Conservation (phyloP, 2,329 filamentous ascomycete species). For the Neofusicoccum ribis region DNA sequence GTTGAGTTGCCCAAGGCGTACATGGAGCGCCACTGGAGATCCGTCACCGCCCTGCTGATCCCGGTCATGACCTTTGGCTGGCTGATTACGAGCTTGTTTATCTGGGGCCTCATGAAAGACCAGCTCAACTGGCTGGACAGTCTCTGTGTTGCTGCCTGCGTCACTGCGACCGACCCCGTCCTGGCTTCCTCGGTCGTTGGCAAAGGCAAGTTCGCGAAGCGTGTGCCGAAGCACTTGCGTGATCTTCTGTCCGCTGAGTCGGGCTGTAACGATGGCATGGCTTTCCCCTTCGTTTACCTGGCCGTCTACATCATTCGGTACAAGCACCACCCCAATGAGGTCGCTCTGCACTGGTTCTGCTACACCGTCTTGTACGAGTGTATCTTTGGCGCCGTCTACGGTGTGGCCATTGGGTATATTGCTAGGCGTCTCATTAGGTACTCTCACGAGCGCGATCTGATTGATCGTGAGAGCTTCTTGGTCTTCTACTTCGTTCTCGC, state of each 20-base stretch:
- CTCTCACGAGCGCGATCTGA: slow-evolving; percentile 80
- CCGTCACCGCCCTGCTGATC: slow-evolving; percentile 81
- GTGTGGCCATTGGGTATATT: slow-evolving; percentile 83
- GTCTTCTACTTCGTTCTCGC: slow-evolving; percentile 98
- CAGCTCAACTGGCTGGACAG: slow-evolving; percentile 85
- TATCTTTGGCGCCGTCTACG: slow-evolving; percentile 85
- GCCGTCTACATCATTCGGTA: slow-evolving; percentile 88
- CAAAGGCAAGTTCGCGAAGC: slow-evolving; percentile 97
- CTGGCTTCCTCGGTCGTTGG: slow-evolving; percentile 96
- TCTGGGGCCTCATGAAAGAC: slow-evolving; percentile 82
- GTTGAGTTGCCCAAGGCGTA: slow-evolving; percentile 90
- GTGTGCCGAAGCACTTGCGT: slow-evolving; percentile 94
- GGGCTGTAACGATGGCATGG: slow-evolving; percentile 99
- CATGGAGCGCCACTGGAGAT: slow-evolving; percentile 98
- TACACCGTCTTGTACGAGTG: slow-evolving; percentile 93
- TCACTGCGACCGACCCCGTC: slow-evolving; percentile 96
- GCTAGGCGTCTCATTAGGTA: slow-evolving; percentile 87
- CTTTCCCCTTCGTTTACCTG: slow-evolving; percentile 95
- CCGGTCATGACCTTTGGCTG: slow-evolving; percentile 98
- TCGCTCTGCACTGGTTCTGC: slow-evolving; percentile 84
- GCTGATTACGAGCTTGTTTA: slow-evolving; percentile 87
- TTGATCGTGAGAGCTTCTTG: slow-evolving; percentile 94
- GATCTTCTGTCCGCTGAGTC: slow-evolving; percentile 95
- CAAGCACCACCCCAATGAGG: slow-evolving; percentile 64
- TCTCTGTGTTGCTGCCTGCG: slow-evolving; percentile 83